phyloP scores from a whole-genome alignment of 371 early-diverging fungal species.

The Mucor velutinosus region DNA sequence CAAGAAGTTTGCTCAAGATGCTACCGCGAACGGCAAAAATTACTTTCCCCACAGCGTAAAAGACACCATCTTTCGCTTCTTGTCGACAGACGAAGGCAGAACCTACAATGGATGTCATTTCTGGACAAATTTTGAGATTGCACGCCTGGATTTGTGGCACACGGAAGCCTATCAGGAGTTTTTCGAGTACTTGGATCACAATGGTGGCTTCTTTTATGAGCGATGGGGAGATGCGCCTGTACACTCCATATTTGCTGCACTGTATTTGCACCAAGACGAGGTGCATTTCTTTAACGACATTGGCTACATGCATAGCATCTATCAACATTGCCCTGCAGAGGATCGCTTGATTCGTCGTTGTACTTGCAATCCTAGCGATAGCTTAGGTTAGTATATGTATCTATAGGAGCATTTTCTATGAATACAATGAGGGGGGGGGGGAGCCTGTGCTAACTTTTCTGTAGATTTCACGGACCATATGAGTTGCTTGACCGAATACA shows the following conservation, averaged over 20 bases:
- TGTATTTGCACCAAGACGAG: constrained; percentile 67
- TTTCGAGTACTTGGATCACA: constrained; percentile 72
- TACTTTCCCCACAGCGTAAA: constrained; percentile 21
- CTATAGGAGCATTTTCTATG: not conserved
- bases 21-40: constrained; percentile 22
- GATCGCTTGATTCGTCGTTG: constrained; percentile 28
- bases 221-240: constrained; percentile 97
- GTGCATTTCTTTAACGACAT: constrained; percentile 91
- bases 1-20: constrained; percentile 33
- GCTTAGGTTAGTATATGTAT: constrained; percentile 17
- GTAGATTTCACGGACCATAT: constrained; percentile 41
- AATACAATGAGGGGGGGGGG: too few relatives aligned
- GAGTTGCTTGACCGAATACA: constrained; percentile 41
- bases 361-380: constrained; percentile 34
- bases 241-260: constrained; percentile 80
- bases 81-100: constrained; percentile 29
- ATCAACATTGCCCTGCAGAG: constrained; percentile 69
- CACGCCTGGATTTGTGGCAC: constrained; percentile 78
- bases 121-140: constrained; percentile 95
- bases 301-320: constrained; percentile 74
- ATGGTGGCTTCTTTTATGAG: constrained; percentile 93
- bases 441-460: not conserved
- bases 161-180: constrained; percentile 55
- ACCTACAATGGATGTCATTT: constrained; percentile 78
- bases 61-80: constrained; percentile 30